phyloP scores from a whole-genome alignment of 2,329 filamentous ascomycete species.

The Endothia cerciana region DNA sequence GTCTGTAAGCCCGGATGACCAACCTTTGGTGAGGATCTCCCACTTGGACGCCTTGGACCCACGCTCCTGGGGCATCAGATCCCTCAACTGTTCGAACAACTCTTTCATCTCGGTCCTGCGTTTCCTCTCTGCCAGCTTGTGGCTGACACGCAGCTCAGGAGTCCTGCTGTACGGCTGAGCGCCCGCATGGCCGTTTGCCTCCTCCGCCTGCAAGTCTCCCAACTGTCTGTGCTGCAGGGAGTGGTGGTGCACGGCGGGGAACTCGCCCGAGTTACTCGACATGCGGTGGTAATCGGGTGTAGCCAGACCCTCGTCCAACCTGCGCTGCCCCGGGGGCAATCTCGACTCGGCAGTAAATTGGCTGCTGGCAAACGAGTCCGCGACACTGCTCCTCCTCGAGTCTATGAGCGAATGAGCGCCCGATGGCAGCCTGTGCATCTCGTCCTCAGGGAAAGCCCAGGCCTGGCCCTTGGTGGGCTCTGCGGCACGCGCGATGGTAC shows the following conservation, averaged over 20 bases:
- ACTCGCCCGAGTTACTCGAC: slow-evolving; percentile 57
- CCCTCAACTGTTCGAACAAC: slow-evolving; percentile 78
- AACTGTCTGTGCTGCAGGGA: slow-evolving; percentile 75
- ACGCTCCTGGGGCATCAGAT: slow-evolving; percentile 77
- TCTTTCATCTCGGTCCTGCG: slow-evolving; percentile 87
- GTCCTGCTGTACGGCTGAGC: slow-evolving; percentile 81
- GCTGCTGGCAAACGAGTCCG: slow-evolving; percentile 78
- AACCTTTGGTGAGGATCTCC: slow-evolving; percentile 87
- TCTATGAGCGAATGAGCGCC: slow-evolving; percentile 58
- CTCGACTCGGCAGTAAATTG: slow-evolving; percentile 77
- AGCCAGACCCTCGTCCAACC: slow-evolving; percentile 65
- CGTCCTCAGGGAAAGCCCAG: slow-evolving; percentile 81
- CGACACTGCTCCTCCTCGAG: slow-evolving; percentile 75
- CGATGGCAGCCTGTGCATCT: slow-evolving; percentile 57
- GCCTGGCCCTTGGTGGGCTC: slow-evolving; percentile 82
- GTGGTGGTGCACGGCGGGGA: slow-evolving; percentile 70
- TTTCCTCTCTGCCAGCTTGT: slow-evolving; percentile 85
- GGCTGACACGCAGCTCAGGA: slow-evolving; percentile 79
- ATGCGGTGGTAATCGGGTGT: slow-evolving; percentile 51
- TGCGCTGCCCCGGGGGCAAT: slow-evolving; percentile 71
- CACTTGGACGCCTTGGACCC: slow-evolving; percentile 87
- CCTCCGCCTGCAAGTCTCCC: slow-evolving; percentile 66
- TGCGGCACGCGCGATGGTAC: slow-evolving; percentile 69
- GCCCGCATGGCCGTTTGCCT: slow-evolving; percentile 54
- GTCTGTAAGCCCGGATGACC: neutral